A percentile compares a stretch with the other conserved stretches of the same genome.
phyloP scores from a whole-genome alignment of 2,329 filamentous ascomycete species.

The Monosporascus sp. region DNA sequence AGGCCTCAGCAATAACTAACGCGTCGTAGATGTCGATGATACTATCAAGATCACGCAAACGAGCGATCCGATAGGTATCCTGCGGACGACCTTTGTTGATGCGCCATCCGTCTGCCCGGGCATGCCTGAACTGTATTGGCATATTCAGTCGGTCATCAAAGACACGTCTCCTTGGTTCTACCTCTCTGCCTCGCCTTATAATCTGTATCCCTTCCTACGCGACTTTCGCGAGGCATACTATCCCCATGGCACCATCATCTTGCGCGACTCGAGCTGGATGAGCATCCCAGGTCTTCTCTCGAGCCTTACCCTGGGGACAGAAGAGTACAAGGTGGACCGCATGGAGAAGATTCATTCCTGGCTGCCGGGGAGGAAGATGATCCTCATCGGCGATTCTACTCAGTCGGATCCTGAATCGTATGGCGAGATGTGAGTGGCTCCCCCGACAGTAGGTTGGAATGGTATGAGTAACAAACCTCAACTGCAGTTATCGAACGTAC shows the following conservation, averaged over 20 bases:
- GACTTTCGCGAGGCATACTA: constrained; percentile 68
- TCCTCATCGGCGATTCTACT: constrained; percentile 86
- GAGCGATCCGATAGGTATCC: constrained; percentile 71
- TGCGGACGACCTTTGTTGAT: constrained; percentile 79
- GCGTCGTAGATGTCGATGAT: constrained; percentile 72
- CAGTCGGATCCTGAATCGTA: constrained; percentile 91
- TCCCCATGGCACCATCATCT: constrained; percentile 72
- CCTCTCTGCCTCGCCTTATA: constrained; percentile 89
- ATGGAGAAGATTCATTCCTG: constrained; percentile 74
- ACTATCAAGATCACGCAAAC: constrained; percentile 92
- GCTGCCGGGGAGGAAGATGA: constrained; percentile 74
- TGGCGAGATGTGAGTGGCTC: constrained; percentile 62
- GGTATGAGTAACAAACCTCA: constrained; percentile 3
- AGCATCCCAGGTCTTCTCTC: constrained; percentile 75
- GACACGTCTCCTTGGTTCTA: constrained; percentile 79
- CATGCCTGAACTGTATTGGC: constrained; percentile 79
- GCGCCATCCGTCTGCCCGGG: constrained; percentile 65
- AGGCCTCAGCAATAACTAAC: constrained; percentile 2
- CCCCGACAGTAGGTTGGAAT: neutral
- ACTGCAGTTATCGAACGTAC: constrained; percentile 52
- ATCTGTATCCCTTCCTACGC: constrained; percentile 82
- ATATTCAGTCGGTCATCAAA: constrained; percentile 51
- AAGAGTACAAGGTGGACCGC: constrained; percentile 79
- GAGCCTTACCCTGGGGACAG: constrained; percentile 73
- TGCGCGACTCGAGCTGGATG: constrained; percentile 84